phyloP scores from a whole-genome alignment of 192 early-diverging fungal species.

The Mortierella hygrophila region DNA sequence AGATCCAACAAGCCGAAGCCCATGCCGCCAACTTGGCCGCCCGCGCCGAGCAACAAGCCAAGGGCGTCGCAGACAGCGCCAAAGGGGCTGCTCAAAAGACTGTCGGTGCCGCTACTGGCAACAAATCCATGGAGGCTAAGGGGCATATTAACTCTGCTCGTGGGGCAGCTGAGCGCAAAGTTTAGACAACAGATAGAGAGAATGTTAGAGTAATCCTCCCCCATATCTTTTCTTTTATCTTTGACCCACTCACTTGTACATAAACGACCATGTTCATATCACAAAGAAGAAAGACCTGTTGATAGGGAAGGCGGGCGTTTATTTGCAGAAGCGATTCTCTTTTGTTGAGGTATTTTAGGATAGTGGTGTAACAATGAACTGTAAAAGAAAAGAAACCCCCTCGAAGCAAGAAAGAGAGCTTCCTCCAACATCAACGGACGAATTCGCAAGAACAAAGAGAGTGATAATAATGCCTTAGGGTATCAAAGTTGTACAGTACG shows the following conservation, averaged over 20 bases:
- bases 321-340: no score
- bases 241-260: not conserved
- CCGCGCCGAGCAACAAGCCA: slow-evolving; percentile 23
- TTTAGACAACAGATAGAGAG: not conserved
- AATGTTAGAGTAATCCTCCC: not conserved
- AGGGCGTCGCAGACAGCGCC: slow-evolving; percentile 21
- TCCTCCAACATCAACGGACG: not conserved
- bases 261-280: not conserved
- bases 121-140: slow-evolving; percentile 27
- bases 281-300: not conserved
- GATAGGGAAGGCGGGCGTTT: not conserved
- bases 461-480: not conserved
- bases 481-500: not conserved
- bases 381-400: not conserved
- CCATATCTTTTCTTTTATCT: not conserved
- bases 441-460: not conserved
- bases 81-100: slow-evolving; percentile 18
- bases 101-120: slow-evolving; percentile 12
- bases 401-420: not conserved
- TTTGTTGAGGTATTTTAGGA: not conserved
- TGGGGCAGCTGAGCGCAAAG: slow-evolving; percentile 31
- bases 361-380: not conserved
- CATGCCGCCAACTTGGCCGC: slow-evolving; percentile 13
- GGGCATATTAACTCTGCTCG: slow-evolving; percentile 17
- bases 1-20: slow-evolving; percentile 28